Evolutionary conservation across 2,329 filamentous ascomycete species (phyloP), one percentile per base, ranked within the genome.

Genomic region (Phoma herbarum): DNA sequence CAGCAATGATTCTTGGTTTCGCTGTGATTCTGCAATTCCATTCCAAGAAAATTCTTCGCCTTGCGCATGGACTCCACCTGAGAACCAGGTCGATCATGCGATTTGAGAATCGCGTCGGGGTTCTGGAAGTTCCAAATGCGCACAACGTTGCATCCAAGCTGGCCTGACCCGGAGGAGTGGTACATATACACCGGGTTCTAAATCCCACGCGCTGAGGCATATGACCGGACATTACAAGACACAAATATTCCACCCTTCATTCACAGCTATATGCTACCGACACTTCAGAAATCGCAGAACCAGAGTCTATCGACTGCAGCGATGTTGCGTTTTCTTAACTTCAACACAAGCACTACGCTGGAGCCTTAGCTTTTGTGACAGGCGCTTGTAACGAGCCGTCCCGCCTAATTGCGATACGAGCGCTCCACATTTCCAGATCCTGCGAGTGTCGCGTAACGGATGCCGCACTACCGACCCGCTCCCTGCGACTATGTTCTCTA

Each of bases 361-460:
- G 33, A 18, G 7, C 33, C 33, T 20, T 37, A 18, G 33, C 33
- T 37, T 20, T 3, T 33, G 31, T 26, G 43, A 25, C 39, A 44
- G 39, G 33, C 29, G 37, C 31, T 41, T 45, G 45, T n/a, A 22
- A 41, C 47, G 41, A 51, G 47, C 42, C 41, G 54, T 49, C 33
- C 47, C 42, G 47, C 42, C 22, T 26, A 57, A 52, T 33, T 42
- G 16, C 29, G 26, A 52, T 57, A 31, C 26, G 20, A 41, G 20
- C 12, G 47, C 11, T 41, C 47, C 54, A 46, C 54, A 57, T 18
- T 51, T 25, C 23, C 23, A n/a, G 31, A 39, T 51, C 53, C 46
- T 57, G 41, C 54, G 47, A 25, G n/a, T 25, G 25, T 42, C 54
- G 42, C 47, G 47, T 52, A 52, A 46, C 20, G 14, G 23, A 26